phyloP scores from a whole-genome alignment of 106 monocot species.

The Dendrobium nobile region DNA sequence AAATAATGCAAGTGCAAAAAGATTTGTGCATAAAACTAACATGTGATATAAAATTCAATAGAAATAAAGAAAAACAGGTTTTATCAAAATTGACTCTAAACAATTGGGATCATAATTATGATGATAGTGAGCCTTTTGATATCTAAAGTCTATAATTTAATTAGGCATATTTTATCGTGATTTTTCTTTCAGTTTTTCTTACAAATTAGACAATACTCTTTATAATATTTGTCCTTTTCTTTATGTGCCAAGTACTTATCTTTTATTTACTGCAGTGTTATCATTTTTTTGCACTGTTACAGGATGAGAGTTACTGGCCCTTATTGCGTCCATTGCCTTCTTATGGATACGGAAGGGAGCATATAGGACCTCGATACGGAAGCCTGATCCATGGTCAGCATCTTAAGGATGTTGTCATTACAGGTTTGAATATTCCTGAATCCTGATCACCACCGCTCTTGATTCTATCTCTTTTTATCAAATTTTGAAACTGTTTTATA shows the following conservation, averaged over 20 bases:
- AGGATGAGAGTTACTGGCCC: slow-evolving; percentile 71
- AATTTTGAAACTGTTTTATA: background rate
- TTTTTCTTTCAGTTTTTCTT: too few species aligned
- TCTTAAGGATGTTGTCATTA: slow-evolving; percentile 60
- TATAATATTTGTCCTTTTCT: too few species aligned
- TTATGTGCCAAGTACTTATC: background rate
- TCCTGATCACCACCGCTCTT: background rate
- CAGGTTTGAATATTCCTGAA: slow-evolving; percentile 28
- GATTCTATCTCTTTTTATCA: background rate
- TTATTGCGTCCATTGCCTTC: slow-evolving; percentile 65
- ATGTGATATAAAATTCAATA: background rate
- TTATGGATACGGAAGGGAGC: slow-evolving; percentile 66
- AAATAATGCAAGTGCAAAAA: background rate
- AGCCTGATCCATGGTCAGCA: slow-evolving; percentile 69
- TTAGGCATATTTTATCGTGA: too few species aligned
- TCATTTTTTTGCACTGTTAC: background rate
- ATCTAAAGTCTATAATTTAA: too few species aligned
- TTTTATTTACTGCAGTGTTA: background rate
- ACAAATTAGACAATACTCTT: too few species aligned
- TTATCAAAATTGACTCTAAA: background rate
- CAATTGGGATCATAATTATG: background rate
- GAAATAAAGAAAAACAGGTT: background rate
- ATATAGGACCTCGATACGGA: slow-evolving; percentile 54
- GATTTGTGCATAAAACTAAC: background rate
- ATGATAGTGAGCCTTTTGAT: background rate